Evolutionary conservation across 2,329 filamentous ascomycete species (phyloP).

Genomic region (Beauveria varroae): DNA sequence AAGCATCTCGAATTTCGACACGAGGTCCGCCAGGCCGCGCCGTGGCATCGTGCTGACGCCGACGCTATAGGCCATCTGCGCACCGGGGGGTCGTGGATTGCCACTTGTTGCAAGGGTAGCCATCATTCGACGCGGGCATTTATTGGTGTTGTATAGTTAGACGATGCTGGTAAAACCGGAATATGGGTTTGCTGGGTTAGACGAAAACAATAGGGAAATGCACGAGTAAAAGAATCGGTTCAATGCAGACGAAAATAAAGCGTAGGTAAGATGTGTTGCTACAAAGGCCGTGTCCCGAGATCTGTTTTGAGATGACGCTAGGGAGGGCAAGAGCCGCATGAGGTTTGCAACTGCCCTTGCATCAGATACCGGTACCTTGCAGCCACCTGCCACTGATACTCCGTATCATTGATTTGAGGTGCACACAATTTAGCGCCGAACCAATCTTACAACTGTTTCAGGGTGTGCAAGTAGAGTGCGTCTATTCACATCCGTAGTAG

Average conservation of each 20-base stretch:
- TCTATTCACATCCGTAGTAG: constrained; percentile 1
- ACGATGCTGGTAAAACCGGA: not conserved
- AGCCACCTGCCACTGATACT: not conserved
- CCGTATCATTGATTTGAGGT: not conserved
- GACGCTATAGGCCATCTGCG: not conserved
- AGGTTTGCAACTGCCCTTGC: not conserved
- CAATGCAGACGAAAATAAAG: not conserved
- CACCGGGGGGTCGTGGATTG: not conserved
- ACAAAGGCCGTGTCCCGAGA: not conserved
- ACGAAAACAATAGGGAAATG: not conserved
- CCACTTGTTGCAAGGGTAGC: not conserved
- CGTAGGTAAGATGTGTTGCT: constrained; percentile 2
- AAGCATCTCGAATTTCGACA: constrained; percentile 29
- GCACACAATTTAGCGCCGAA: not conserved
- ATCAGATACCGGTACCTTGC: not conserved
- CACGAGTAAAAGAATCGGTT: not conserved
- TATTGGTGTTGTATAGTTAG: not conserved
- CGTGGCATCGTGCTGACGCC: not conserved
- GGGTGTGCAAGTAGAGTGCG: not conserved
- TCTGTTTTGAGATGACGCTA: constrained; percentile 4
- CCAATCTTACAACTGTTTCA: not conserved
- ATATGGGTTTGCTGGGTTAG: not conserved
- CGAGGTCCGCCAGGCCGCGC: constrained; percentile 23
- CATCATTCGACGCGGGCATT: not conserved
- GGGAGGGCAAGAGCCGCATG: not conserved